These are phyloP conservation scores for Solanum paucissectum DNA, from an alignment of 257 asterid genomes.

Conservation along the genomic window DNA sequence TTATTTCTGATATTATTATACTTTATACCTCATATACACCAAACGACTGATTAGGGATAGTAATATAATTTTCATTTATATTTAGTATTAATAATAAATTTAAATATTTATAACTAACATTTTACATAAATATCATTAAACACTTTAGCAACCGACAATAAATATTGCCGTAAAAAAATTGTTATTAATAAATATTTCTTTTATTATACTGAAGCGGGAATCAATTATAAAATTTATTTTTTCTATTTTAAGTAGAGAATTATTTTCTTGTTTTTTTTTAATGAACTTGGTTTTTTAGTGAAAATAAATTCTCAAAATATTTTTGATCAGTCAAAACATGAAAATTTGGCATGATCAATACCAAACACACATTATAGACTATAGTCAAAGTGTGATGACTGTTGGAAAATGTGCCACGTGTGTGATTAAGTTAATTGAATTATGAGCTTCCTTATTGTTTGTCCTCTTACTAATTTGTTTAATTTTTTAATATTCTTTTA, in stretches of 20 bases:
- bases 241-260: neutral
- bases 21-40: no score
- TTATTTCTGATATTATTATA: no score
- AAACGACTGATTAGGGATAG: no score
- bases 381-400: neutral
- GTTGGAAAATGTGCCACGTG: constrained; percentile 7
- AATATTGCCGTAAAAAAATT: neutral
- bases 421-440: neutral
- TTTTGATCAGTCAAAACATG: neutral
- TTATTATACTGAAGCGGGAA: neutral
- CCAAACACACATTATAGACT: neutral
- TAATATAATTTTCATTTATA: no score
- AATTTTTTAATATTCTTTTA: neutral
- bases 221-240: no score
- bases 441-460: neutral
- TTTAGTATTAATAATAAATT: no score
- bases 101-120: neutral
- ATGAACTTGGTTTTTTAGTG: neutral
- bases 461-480: neutral
- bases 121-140: no score
- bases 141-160: neutral
- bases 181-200: no score
- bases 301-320: neutral
- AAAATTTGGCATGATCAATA: fast-evolving
- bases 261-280: no score